Percentiles rank a stretch among this genome's conserved stretches.
Evolutionary conservation across 805 yeast species (phyloP).

Genomic region (Saccharomycopsis javanensis): DNA sequence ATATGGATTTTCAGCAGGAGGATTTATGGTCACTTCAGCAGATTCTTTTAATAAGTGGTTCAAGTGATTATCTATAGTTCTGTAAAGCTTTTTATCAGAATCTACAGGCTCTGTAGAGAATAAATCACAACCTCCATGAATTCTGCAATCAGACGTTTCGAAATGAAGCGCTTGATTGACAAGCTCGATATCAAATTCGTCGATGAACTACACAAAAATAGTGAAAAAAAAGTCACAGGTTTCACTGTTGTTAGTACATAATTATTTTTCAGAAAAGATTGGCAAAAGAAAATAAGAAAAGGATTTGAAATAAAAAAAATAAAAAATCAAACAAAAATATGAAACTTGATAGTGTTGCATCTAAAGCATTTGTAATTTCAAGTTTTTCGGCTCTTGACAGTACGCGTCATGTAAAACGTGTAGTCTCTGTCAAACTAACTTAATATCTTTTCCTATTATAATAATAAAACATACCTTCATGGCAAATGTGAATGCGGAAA

Average conservation of each 20-base stretch:
- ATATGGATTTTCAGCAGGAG: conserved; percentile 16
- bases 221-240: neutral
- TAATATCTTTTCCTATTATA: too few species aligned
- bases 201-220: conserved; percentile 54
- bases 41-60: conserved; percentile 9
- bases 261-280: too few species aligned
- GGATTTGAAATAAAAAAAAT: too few species aligned
- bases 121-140: conserved; percentile 84
- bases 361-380: neutral
- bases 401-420: neutral
- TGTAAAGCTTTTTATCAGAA: conserved; percentile 79
- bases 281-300: too few species aligned
- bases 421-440: neutral
- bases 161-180: conserved; percentile 80
- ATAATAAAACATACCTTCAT: neutral
- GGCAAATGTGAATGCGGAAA: neutral
- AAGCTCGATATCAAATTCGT: conserved; percentile 84
- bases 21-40: conserved; percentile 2
- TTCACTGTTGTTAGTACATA: neutral
- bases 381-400: neutral
- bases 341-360: too few species aligned
- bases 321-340: too few species aligned
- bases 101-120: conserved; percentile 92
- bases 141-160: conserved; percentile 62
- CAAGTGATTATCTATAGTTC: conserved; percentile 68